phyloP scores from a whole-genome alignment of 805 yeast species.

The Suhomyces prunicola region DNA sequence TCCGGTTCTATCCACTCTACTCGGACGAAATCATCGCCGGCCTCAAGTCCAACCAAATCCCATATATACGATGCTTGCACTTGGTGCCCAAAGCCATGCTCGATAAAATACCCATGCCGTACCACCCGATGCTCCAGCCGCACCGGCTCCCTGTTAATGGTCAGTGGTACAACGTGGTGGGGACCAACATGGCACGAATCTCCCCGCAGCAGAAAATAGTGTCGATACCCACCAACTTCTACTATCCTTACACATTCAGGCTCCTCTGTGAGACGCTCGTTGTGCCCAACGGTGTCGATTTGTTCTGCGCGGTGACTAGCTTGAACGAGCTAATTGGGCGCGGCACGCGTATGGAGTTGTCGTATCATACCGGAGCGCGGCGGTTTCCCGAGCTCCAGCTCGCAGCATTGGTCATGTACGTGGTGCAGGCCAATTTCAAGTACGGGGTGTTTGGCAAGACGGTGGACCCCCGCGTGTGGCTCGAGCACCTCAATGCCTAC shows the following conservation, averaged over 20 bases:
- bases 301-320: constrained; percentile 28
- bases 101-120: constrained; percentile 37
- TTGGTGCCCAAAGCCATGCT: constrained; percentile 38
- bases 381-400: constrained; percentile 38
- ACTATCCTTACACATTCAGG: constrained; percentile 39
- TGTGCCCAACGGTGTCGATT: constrained; percentile 47
- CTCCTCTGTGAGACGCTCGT: constrained; percentile 41
- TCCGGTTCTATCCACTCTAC: constrained; percentile 48
- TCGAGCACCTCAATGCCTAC: constrained; percentile 11
- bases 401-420: constrained; percentile 27
- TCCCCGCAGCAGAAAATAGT: neutral
- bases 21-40: constrained; percentile 45
- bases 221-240: constrained; percentile 19
- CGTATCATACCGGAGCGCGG: neutral
- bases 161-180: constrained; percentile 28
- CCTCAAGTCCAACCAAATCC: constrained; percentile 44
- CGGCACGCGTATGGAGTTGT: neutral
- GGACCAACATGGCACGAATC: constrained; percentile 8
- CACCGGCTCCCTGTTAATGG: constrained; percentile 36
- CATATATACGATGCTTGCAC: constrained; percentile 42
- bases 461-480: constrained; percentile 17
- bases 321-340: neutral
- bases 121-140: constrained; percentile 39
- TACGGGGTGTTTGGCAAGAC: constrained; percentile 8
- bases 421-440: constrained; percentile 31